Evolutionary conservation across 768 basidiomycete genomes (phyloP), one percentile per base, ranked within the genome.

Genomic region (Mycena sanguinolenta): DNA sequence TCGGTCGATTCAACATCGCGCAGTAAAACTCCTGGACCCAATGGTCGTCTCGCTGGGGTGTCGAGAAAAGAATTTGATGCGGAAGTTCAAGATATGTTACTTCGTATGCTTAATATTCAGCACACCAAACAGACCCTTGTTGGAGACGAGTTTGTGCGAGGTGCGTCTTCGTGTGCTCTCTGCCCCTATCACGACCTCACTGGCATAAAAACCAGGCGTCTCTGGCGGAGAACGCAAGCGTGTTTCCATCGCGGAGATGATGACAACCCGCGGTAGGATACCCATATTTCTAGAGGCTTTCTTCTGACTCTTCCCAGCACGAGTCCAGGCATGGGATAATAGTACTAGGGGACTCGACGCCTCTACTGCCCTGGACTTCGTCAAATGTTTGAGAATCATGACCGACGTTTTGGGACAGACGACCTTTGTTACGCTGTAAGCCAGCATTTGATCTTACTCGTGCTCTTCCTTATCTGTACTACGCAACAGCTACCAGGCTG

Each of bases 311-410:
- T 16, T 17, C 27, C 28, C 49, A 70, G 93, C 93, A 14, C 90
- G 91, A 39, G 87, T 95, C 9, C 91, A 95, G 73, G 90, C 90
- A 71, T 95, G 93, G 91, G 93, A 95, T 77, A 95, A 93, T 79
- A 91, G 91, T 0, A 95, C 94, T 85, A 92, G 46, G 58, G 93
- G 94, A 21, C 82, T 95, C 58, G 93, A 95, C 71, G 94, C 95
- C 0, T 94, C 94, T 3, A 97, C 95, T 9, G 95, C 95, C 2
- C 84, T 96, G 57, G 96, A 97, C 76, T 97, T 94, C 74, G 89
- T 88, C 65, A 93, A 90, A 79, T 90, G 90, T 49, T 81, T 97
- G 62, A 87, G 95, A 21, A 83, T 95, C 39, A 90, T 94, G 85
- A 96, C 96, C 21, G 95, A 97, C 75, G 81, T 95, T n/a, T 85